A percentile compares a stretch with the other conserved stretches of the same genome.
Conservation (phyloP, 352 stramenopile genomes). For the Globisporangium takayamanum region DNA sequence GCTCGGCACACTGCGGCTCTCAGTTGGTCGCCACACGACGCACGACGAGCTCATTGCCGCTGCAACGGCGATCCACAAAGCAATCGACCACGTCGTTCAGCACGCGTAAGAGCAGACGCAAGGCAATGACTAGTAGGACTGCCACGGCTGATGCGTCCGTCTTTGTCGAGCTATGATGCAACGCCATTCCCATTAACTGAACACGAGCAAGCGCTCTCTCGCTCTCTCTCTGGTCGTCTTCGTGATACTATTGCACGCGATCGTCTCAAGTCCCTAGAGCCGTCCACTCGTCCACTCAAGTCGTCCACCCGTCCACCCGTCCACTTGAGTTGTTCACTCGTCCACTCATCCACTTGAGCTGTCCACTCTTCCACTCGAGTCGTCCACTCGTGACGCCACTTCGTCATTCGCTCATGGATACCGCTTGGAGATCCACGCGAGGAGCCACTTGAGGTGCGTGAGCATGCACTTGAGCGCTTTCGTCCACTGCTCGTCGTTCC, state of each 20-base stretch:
- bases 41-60: slow-evolving; percentile 83
- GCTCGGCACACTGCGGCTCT: slow-evolving; percentile 92
- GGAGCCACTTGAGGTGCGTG: slow-evolving; percentile 90
- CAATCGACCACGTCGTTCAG: slow-evolving; percentile 32
- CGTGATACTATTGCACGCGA: no score
- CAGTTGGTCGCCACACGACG: slow-evolving; percentile 89
- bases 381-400: not conserved
- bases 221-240: not conserved
- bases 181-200: not conserved
- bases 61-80: slow-evolving; percentile 70
- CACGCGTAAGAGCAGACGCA: not conserved
- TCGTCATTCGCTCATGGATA: slow-evolving; percentile 26
- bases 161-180: no score
- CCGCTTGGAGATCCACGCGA: slow-evolving; percentile 89
- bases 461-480: slow-evolving; percentile 90
- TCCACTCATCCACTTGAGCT: no score
- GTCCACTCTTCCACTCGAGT: no score
- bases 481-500: slow-evolving; percentile 90
- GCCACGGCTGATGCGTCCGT: not conserved
- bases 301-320: no score
- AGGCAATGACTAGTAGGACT: no score
- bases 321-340: no score
- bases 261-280: no score
- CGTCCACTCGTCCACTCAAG: no score
- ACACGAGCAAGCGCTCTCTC: not conserved